phyloP scores from a whole-genome alignment of 257 asterid genomes.

The Nicotiana sylvestris region DNA sequence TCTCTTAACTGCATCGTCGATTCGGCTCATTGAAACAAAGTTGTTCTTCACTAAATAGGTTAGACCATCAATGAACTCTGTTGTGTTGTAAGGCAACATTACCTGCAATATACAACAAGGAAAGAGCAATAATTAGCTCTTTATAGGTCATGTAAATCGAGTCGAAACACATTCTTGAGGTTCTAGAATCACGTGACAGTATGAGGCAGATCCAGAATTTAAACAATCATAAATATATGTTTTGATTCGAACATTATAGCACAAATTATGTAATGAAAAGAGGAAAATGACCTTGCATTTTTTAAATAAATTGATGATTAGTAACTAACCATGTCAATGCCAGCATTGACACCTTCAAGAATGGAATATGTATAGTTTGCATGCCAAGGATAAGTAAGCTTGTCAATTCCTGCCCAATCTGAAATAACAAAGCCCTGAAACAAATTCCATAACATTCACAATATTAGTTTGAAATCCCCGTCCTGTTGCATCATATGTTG shows the following conservation, averaged over 20 bases:
- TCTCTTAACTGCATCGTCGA: constrained; percentile 18
- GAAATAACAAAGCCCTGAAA: constrained; percentile 23
- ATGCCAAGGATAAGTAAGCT: constrained; percentile 14
- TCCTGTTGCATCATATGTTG: neutral
- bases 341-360: constrained; percentile 14
- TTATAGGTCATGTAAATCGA: neutral
- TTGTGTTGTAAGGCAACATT: constrained; percentile 12
- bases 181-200: neutral
- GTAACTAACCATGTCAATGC: constrained; percentile 22
- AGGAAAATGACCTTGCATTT: neutral
- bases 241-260: too few relatives aligned
- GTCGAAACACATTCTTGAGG: neutral
- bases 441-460: neutral
- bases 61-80: constrained; percentile 18
- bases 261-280: neutral
- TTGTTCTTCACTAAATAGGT: constrained; percentile 17
- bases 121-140: neutral
- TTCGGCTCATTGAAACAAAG: constrained; percentile 10
- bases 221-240: neutral
- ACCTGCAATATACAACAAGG: constrained; percentile 11
- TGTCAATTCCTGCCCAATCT: constrained; percentile 19
- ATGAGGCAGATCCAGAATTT: neutral
- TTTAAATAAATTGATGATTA: neutral
- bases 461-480: neutral
- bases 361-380: constrained; percentile 21